These are phyloP conservation scores for Plasmodium gallinaceum DNA, from an alignment of 169 alveolate genomes.

Conservation along the genomic window DNA sequence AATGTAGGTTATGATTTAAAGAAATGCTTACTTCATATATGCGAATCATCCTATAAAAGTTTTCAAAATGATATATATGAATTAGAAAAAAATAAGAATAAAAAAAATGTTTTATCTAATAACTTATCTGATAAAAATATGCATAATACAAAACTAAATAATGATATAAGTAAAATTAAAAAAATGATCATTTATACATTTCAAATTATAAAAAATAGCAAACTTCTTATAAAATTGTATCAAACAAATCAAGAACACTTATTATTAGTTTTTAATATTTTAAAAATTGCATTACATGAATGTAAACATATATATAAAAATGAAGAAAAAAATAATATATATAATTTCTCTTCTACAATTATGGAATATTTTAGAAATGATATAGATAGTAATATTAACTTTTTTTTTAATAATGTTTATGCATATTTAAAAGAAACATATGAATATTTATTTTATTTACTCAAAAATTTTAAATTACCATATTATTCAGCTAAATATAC, in stretches of 20 bases:
- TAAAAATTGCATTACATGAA: constrained; percentile 63
- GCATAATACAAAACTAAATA: constrained; percentile 12
- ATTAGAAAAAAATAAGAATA: constrained; percentile 61
- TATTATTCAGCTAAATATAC: constrained; percentile 72
- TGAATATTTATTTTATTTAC: constrained; percentile 67
- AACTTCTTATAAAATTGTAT: constrained; percentile 51
- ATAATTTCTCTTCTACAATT: constrained; percentile 53
- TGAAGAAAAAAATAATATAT: constrained; percentile 68
- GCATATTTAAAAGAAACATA: constrained; percentile 69
- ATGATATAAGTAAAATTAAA: constrained; percentile 62
- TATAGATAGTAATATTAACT: constrained; percentile 60
- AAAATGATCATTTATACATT: constrained; percentile 72
- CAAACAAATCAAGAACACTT: constrained; percentile 76
- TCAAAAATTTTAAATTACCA: constrained; percentile 67
- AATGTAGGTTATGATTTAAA: constrained; percentile 12
- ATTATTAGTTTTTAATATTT: constrained; percentile 52
- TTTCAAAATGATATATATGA: constrained; percentile 69
- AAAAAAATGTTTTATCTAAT: background rate
- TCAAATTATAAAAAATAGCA: constrained; percentile 64
- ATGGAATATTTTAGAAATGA: constrained; percentile 77
- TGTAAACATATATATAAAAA: constrained; percentile 69
- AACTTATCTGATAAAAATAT: constrained; percentile 4
- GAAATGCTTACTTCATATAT: constrained; percentile 58
- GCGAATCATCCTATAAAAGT: constrained; percentile 71
- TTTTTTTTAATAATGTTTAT: constrained; percentile 51